Evolutionary conservation across 768 basidiomycete genomes (phyloP), one percentile per base, ranked within the genome.

Genomic region (Suillus sp.): DNA sequence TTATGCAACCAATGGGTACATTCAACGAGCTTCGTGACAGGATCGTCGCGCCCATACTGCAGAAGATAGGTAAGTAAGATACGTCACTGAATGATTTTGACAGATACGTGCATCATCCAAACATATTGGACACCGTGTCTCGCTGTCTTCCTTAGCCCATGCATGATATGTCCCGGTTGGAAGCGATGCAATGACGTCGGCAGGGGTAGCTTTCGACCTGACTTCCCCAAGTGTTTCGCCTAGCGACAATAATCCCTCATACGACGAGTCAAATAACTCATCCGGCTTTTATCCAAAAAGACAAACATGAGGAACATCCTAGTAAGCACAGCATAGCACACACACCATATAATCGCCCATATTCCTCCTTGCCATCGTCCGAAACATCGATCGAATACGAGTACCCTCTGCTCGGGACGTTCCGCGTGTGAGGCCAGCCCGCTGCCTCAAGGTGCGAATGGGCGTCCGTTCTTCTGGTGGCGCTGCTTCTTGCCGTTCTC

Each of bases 1-100:
- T 87, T 85, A 72, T 94, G 92, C 66, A 93, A 75, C 91, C 91
- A 94, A 74, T 94, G 92, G 1, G 85, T 75, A 66, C 92, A 94
- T 59, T 86, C 86, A 30, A 81, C 77, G 7, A 92, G 80, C 66
- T 87, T 91, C 61, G 88, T 79, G 10, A 92, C 82, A 3, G 78
- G 68, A 67, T 93, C 92, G n/a, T 74, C 72, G 2, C 82, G 78
- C 59, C 78, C 76, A 66, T 93, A 94, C 92, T 93, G 60, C 54
- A 64, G 51, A 51, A 59, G n/a, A 42, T 43, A 53, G 53, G 62
- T 50, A 67, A 34, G 57, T 37, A 42, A 18, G 25, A 48, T 67
- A 40, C 27, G 8, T n/a, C 37, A 16, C 16, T 43, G 34, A 64
- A 61, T 6, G 18, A 20, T 42, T 18, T 34, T n/a, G 10, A 7